phyloP scores from a whole-genome alignment of 1,284 basidiomycete species.

The Tylopilus sp. region DNA sequence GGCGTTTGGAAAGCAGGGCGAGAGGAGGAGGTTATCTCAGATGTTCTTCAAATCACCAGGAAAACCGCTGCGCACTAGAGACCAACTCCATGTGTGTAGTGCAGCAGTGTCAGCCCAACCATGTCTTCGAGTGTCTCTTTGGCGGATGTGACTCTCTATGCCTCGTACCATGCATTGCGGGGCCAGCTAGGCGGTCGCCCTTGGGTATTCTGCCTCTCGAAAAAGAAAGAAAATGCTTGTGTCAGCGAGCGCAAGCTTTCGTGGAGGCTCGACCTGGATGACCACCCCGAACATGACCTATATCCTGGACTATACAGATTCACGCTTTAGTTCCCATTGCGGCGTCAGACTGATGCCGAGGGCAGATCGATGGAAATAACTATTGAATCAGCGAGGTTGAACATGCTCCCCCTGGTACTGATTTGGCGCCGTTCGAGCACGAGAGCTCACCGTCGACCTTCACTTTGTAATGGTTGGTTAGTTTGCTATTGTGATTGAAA shows the following conservation, averaged over 20 bases:
- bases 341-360: constrained; percentile 1
- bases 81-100: no score
- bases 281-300: constrained; percentile 51
- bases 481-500: constrained; percentile 13
- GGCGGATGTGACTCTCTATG: no score
- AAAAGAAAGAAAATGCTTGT: constrained; percentile 20
- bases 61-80: constrained; percentile 1
- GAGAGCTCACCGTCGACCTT: constrained; percentile 24
- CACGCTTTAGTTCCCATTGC: not conserved
- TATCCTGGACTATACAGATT: constrained; percentile 49
- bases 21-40: constrained; percentile 41
- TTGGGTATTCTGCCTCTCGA: no score
- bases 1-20: constrained; percentile 50
- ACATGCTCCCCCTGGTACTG: not conserved
- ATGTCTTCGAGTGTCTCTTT: no score
- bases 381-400: not conserved
- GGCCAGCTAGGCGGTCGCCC: no score
- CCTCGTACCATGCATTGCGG: no score
- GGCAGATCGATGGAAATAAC: constrained; percentile 66
- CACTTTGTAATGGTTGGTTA: constrained; percentile 59
- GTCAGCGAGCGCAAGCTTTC: constrained; percentile 42
- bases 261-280: constrained; percentile 49
- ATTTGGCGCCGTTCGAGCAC: constrained; percentile 21
- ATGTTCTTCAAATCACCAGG: constrained; percentile 36
- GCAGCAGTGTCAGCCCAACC: no score